These are phyloP conservation scores for Thecamonas trahens DNA, from an alignment of 78 protist species.

Conservation along the genomic window DNA sequence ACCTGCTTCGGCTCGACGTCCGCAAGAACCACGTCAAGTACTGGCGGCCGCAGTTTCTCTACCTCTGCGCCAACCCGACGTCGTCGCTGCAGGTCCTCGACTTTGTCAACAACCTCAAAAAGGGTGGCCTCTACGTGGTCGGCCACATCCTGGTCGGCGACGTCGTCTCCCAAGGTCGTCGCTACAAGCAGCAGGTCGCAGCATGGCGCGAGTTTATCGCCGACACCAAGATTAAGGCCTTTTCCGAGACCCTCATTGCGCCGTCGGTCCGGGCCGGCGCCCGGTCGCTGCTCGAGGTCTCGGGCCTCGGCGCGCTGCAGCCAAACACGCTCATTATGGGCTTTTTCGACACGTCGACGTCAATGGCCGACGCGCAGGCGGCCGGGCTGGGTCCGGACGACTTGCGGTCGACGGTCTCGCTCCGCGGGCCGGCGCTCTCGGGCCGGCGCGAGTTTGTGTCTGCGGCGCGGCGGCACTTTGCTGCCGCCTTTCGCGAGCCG, in stretches of 20 bases:
- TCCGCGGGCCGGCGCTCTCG: too few relatives aligned
- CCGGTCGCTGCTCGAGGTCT: constrained; percentile 2
- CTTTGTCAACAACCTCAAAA: constrained; percentile 47
- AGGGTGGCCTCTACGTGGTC: constrained; percentile 60
- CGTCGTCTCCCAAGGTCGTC: too few relatives aligned
- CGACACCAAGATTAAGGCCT: background rate
- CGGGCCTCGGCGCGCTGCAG: constrained; percentile 39
- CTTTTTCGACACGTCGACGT: constrained; percentile 6
- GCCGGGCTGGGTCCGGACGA: background rate
- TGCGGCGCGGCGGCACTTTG: too few relatives aligned
- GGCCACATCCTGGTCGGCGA: background rate
- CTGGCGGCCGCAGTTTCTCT: constrained; percentile 45
- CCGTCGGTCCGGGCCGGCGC: background rate
- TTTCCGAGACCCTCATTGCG: constrained; percentile 15
- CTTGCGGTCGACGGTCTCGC: too few relatives aligned
- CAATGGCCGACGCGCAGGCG: background rate
- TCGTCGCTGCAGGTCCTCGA: constrained; percentile 2
- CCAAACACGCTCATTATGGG: constrained; percentile 37
- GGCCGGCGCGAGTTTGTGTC: too few relatives aligned
- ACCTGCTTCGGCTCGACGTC: constrained; percentile 29
- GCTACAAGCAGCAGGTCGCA: too few relatives aligned
- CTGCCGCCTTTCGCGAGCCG: too few relatives aligned
- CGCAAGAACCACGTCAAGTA: constrained; percentile 34
- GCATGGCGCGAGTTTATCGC: background rate
- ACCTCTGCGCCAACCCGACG: background rate